A percentile compares a stretch with the other conserved stretches of the same genome.
Conservation (phyloP, 441 rosid species). For the Aquilaria agallochum region DNA sequence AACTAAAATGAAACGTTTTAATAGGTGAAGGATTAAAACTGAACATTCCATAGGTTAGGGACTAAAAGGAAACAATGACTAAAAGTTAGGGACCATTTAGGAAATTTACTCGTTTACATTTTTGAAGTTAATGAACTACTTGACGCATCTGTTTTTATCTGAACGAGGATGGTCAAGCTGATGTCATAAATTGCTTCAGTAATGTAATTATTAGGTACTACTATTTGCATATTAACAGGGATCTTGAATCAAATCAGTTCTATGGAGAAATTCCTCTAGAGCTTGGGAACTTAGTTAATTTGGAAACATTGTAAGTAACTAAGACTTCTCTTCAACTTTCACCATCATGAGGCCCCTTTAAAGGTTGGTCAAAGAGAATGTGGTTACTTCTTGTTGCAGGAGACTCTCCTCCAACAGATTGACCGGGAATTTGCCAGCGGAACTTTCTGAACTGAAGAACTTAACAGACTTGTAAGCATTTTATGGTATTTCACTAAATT, state of each 20-base stretch:
- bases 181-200: too few relatives aligned
- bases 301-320: constrained; percentile 41
- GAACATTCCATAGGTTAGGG: too few relatives aligned
- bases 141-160: too few relatives aligned
- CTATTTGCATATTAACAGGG: constrained; percentile 24
- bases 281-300: constrained; percentile 46
- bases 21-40: too few relatives aligned
- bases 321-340: neutral
- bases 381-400: constrained; percentile 22
- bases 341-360: neutral
- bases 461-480: constrained; percentile 32
- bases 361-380: neutral
- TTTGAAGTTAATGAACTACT: too few relatives aligned
- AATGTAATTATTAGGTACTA: too few relatives aligned
- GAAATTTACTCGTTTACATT: too few relatives aligned
- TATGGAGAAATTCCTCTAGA: constrained; percentile 53
- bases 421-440: constrained; percentile 34
- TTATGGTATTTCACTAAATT: neutral
- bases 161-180: too few relatives aligned
- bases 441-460: constrained; percentile 28
- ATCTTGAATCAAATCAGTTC: constrained; percentile 56
- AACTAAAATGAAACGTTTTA: too few relatives aligned
- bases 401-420: constrained; percentile 34
- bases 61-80: too few relatives aligned
- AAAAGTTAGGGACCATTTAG: too few relatives aligned